phyloP scores from a whole-genome alignment of 192 early-diverging fungal species.

The Mortierella antarctica region DNA sequence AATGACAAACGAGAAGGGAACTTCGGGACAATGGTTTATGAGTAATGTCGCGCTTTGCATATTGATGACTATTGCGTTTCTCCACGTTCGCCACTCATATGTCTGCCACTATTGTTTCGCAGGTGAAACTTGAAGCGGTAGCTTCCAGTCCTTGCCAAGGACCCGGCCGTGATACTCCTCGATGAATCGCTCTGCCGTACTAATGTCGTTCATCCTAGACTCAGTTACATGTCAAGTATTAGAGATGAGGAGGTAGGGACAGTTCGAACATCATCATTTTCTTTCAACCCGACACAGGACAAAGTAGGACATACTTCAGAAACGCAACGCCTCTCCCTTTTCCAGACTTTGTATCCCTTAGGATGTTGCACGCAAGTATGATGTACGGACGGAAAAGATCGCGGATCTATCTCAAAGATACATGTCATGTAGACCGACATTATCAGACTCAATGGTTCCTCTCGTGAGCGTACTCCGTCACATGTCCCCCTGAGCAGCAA shows the following conservation, averaged over 20 bases:
- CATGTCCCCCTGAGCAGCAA: background rate
- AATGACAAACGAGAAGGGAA: too few relatives aligned
- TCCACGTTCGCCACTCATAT: too few relatives aligned
- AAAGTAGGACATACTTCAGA: conserved; percentile 18
- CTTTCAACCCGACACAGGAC: background rate
- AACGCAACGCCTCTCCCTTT: conserved; percentile 45
- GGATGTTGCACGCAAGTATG: conserved; percentile 25
- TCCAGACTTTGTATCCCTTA: conserved; percentile 27
- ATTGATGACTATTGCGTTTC: too few relatives aligned
- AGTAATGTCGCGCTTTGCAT: too few relatives aligned
- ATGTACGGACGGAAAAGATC: conserved; percentile 36
- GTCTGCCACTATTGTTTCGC: conserved; percentile 5
- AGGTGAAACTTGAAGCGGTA: conserved; percentile 44
- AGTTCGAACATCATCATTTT: background rate
- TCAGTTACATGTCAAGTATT: background rate
- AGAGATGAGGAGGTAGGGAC: background rate
- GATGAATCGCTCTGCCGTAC: conserved; percentile 33
- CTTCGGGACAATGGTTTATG: too few relatives aligned
- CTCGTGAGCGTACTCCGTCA: too few relatives aligned
- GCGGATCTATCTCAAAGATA: conserved; percentile 18
- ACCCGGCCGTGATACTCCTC: conserved; percentile 47
- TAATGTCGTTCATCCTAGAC: conserved; percentile 29
- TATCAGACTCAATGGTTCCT: background rate
- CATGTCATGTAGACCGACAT: background rate
- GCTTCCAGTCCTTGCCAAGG: conserved; percentile 38